A percentile compares a stretch with the other conserved stretches of the same genome.
Conservation (phyloP, 2,329 filamentous ascomycete species). For the Penicillium sp. region DNA sequence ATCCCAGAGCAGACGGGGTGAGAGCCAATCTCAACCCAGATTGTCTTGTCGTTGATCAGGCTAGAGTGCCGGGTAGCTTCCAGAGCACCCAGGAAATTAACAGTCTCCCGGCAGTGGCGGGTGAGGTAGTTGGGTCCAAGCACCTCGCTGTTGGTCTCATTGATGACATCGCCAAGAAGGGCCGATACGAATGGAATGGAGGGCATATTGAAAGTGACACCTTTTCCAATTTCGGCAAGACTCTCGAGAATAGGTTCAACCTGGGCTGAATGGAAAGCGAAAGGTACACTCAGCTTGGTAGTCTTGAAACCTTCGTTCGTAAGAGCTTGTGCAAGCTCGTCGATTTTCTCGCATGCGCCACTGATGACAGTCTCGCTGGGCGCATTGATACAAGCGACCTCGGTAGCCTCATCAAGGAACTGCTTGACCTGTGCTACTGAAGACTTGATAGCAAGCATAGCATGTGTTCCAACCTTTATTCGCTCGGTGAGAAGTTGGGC, state of each 20-base stretch:
- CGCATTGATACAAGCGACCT: constrained; percentile 43
- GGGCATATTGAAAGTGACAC: constrained; percentile 40
- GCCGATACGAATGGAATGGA: constrained; percentile 46
- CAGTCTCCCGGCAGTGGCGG: constrained; percentile 43
- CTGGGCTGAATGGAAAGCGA: constrained; percentile 48
- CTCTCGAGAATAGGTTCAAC: constrained; percentile 45
- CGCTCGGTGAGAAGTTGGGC: constrained; percentile 40
- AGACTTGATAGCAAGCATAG: constrained; percentile 45
- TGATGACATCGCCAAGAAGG: constrained; percentile 43
- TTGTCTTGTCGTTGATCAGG: constrained; percentile 64
- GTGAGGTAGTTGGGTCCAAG: constrained; percentile 41
- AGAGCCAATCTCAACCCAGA: constrained; percentile 65
- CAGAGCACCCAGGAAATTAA: constrained; percentile 46
- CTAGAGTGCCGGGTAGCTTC: constrained; percentile 35
- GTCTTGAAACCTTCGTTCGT: constrained; percentile 37
- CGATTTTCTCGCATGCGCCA: constrained; percentile 36
- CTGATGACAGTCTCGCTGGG: constrained; percentile 45
- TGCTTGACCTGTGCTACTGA: constrained; percentile 33
- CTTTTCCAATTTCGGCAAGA: constrained; percentile 37
- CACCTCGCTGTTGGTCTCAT: constrained; percentile 28
- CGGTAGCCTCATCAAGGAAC: constrained; percentile 28
- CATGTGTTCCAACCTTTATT: constrained; percentile 41
- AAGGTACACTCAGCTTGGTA: constrained; percentile 44
- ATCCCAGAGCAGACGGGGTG: constrained; percentile 48
- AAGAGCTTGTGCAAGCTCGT: constrained; percentile 34